Conservation (phyloP, 257 asterid species). For the Anisodus tanguticus region DNA sequence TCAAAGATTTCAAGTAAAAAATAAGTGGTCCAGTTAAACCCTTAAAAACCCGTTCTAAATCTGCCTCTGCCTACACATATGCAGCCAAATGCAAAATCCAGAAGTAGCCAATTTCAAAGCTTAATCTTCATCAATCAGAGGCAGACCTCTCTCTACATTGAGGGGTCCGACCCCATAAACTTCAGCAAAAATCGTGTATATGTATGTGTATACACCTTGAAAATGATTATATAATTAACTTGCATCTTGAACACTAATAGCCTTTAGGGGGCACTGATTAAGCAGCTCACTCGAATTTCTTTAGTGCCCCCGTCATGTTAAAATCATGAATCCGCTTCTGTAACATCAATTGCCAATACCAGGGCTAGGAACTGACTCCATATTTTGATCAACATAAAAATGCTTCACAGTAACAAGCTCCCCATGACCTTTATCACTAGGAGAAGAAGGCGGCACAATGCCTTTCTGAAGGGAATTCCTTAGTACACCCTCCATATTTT, state of each 20-base stretch:
- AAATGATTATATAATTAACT: neutral
- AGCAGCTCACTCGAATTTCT: neutral
- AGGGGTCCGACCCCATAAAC: neutral
- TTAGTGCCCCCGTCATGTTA: neutral
- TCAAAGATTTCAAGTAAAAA: neutral
- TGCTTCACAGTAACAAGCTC: slow-evolving; percentile 10
- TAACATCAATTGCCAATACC: slow-evolving; percentile 35
- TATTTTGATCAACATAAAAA: slow-evolving; percentile 27
- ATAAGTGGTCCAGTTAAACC: neutral
- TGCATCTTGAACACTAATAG: neutral
- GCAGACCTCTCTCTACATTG: neutral
- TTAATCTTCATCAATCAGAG: neutral
- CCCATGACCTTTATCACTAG: slow-evolving; percentile 32
- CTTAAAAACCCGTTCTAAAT: neutral
- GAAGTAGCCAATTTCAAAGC: slow-evolving; percentile 28
- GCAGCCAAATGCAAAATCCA: neutral
- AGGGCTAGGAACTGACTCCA: slow-evolving; percentile 43
- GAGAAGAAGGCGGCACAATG: slow-evolving; percentile 34
- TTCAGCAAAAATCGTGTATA: neutral
- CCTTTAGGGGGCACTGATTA: neutral
- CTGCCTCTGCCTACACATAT: neutral
- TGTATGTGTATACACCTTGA: neutral
- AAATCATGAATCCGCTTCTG: neutral
- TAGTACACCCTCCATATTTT: neutral
- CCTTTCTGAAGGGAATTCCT: slow-evolving; percentile 37